phyloP scores from a whole-genome alignment of 805 yeast genomes.

The Myxozyma vanderwaltii region DNA sequence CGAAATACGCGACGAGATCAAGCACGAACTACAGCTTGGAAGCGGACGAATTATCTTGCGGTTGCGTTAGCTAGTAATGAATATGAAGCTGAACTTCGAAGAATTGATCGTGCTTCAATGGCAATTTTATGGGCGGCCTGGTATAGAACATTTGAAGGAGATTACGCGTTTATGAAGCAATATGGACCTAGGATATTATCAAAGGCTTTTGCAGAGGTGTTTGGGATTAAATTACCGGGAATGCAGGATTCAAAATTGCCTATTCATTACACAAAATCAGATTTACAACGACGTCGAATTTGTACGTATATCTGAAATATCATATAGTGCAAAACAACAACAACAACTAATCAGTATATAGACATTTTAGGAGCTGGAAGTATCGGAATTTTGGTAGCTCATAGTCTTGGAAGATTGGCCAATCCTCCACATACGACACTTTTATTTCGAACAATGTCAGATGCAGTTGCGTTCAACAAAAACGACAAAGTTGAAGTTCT shows the following conservation, averaged over 20 bases:
- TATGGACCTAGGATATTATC: constrained; percentile 4
- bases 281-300: constrained; percentile 6
- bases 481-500: neutral
- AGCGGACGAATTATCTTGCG: constrained; percentile 1
- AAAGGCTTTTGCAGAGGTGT: constrained; percentile 1
- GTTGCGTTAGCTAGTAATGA: neutral
- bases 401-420: neutral
- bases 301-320: neutral
- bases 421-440: constrained; percentile 4
- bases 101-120: neutral
- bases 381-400: constrained; percentile 16
- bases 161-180: neutral
- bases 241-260: neutral
- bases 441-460: constrained; percentile 7
- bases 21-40: too few relatives aligned
- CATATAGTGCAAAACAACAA: too few relatives aligned
- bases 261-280: neutral
- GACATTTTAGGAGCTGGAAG: constrained; percentile 21
- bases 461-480: constrained; percentile 1
- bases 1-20: too few relatives aligned
- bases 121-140: neutral
- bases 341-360: neutral
- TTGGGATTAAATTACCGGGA: neutral
- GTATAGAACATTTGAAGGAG: neutral
- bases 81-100: neutral